Base-by-base conservation (phyloP, 352 stramenopile genomes). In the Phytophthora pinifolia region DNA sequence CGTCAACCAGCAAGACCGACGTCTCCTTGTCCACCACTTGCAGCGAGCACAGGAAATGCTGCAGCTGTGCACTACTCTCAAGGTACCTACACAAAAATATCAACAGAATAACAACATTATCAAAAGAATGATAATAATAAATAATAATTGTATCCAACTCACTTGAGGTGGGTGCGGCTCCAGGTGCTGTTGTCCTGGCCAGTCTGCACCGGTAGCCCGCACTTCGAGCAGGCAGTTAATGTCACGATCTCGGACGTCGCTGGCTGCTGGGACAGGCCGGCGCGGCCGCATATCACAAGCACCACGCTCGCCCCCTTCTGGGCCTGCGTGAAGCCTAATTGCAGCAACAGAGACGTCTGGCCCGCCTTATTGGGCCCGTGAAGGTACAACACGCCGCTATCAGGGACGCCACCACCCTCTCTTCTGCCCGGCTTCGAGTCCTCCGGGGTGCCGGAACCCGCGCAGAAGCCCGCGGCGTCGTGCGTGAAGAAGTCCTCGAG, bases 401-500 rank as follows among this genome's bases (percentile, higher is more conserved):
- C 25, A 29, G 25, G 25, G 25, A 58, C 13, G 1, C 10, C n/a
- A 35, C 45, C 47, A 13, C 9, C 29, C 20, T 31, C 27, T 36
- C 32, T 32, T 15, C 51, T 46, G 31, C 43, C 59, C 18, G 31
- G 31, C 13, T 50, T 58, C 22, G 51, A 27, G 38, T 65, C 33
- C 2, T 64, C 41, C n/a, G 41, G 32, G 0, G 32, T 44, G 2
- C 31, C 20, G 17, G 54, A 36, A 29, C 25, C 41, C n/a, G 29
- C 17, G 38, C 34, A 65, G 33, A 74, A 76, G 12, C 39, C 43
- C 12, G 51, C 35, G 12, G 59, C 71, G 22, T 70, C 65, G 33
- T 89, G 79, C 56, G 74, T 72, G 62, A 87, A 89, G 63, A 89
- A 89, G 3, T 75, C 65, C 45, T 87, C 79, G 14, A 89, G 56